A percentile compares a stretch with the other conserved stretches of the same genome.
phyloP scores from a whole-genome alignment of 1,284 basidiomycete species.

The Lentinus polychrous region DNA sequence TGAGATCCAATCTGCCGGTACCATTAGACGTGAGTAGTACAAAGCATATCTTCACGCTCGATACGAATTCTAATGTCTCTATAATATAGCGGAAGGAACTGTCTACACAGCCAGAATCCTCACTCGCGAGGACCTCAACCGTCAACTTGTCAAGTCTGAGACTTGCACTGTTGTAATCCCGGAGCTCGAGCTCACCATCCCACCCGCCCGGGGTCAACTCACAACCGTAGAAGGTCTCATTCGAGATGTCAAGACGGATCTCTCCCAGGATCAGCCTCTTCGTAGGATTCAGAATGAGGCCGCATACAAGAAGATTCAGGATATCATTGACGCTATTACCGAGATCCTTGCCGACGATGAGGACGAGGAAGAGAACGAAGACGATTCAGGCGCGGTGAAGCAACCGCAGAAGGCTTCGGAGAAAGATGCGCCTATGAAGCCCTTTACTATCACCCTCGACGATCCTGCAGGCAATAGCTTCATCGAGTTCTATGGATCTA shows the following conservation, averaged over 20 bases:
- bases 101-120: slow-evolving; percentile 82
- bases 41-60: background rate
- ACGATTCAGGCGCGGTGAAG: slow-evolving; percentile 15
- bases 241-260: slow-evolving; percentile 79
- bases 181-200: slow-evolving; percentile 89
- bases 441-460: slow-evolving; percentile 85
- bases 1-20: slow-evolving; percentile 89
- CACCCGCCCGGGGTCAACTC: slow-evolving; percentile 82
- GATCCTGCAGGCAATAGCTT: slow-evolving; percentile 97
- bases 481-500: slow-evolving; percentile 76
- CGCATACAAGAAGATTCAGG: slow-evolving; percentile 75
- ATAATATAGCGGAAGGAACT: slow-evolving; percentile 50
- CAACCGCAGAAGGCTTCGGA: slow-evolving; percentile 25
- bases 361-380: slow-evolving; percentile 37
- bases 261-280: slow-evolving; percentile 81
- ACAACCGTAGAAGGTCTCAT: slow-evolving; percentile 95
- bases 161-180: slow-evolving; percentile 81
- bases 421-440: slow-evolving; percentile 51
- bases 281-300: slow-evolving; percentile 79
- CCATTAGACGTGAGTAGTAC: slow-evolving; percentile 71
- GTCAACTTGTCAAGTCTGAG: slow-evolving; percentile 91
- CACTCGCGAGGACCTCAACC: slow-evolving; percentile 75
- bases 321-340: slow-evolving; percentile 63
- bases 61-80: background rate
- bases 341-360: slow-evolving; percentile 66